These are phyloP conservation scores for Cladosporium colombiae DNA, from an alignment of 2,329 filamentous ascomycete genomes.

Conservation along the genomic window DNA sequence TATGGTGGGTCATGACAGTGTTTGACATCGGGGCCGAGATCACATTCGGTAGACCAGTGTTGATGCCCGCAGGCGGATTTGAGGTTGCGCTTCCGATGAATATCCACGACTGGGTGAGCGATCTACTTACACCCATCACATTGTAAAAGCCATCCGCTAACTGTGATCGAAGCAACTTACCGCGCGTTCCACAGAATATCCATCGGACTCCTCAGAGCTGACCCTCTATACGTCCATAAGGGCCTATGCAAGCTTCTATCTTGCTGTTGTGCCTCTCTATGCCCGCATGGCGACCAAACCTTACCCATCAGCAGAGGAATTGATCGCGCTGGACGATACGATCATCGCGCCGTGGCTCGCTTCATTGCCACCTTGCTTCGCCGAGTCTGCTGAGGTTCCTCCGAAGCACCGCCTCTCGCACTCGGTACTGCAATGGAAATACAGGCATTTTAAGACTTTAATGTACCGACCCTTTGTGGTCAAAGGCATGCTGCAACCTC, in stretches of 20 bases:
- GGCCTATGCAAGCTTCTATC: conserved; percentile 27
- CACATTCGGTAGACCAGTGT: conserved; percentile 52
- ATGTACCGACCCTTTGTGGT: conserved; percentile 53
- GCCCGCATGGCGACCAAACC: conserved; percentile 36
- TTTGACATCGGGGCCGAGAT: conserved; percentile 53
- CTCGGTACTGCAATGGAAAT: conserved; percentile 42
- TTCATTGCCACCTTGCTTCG: background rate
- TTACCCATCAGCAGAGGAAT: background rate
- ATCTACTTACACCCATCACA: background rate
- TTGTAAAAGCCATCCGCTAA: background rate
- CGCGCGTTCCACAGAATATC: conserved; percentile 37
- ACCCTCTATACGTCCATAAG: background rate
- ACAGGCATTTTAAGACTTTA: conserved; percentile 50
- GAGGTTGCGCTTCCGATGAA: conserved; percentile 43
- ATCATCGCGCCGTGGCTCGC: background rate
- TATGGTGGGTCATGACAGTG: conserved; percentile 44
- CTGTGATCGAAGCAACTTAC: background rate
- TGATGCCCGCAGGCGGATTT: conserved; percentile 47
- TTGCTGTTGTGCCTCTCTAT: conserved; percentile 42
- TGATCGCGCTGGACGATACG: background rate
- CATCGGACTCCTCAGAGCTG: conserved; percentile 31
- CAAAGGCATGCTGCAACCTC: conserved; percentile 40
- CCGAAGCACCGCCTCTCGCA: conserved; percentile 23
- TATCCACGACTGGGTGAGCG: background rate
- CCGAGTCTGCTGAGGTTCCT: conserved; percentile 40